These are phyloP conservation scores for Tetrapisispora phaffii DNA, from an alignment of 805 yeast genomes.

Conservation along the genomic window DNA sequence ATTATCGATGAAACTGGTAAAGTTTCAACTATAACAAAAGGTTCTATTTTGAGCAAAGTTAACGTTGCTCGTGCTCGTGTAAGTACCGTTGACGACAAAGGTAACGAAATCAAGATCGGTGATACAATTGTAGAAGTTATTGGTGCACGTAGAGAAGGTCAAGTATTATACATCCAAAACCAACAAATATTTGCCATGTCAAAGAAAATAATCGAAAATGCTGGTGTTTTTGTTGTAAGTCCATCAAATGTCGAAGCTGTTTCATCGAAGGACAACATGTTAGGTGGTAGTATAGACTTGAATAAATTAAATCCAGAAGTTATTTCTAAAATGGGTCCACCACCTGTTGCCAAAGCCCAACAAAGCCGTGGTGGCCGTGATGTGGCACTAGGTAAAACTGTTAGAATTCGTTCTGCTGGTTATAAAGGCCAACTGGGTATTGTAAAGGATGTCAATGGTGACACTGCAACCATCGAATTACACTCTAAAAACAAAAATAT, in stretches of 20 bases:
- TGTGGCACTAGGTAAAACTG: constrained; percentile 70
- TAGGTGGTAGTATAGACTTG: constrained; percentile 45
- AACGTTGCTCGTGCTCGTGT: constrained; percentile 61
- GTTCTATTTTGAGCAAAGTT: constrained; percentile 73
- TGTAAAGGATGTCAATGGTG: constrained; percentile 87
- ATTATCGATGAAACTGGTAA: constrained; percentile 79
- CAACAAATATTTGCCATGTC: constrained; percentile 71
- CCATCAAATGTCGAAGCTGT: constrained; percentile 71
- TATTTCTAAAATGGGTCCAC: constrained; percentile 41
- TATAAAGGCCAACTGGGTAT: constrained; percentile 93
- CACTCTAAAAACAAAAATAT: constrained; percentile 87
- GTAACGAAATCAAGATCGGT: constrained; percentile 77
- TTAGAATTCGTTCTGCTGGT: constrained; percentile 79
- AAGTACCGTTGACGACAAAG: constrained; percentile 80
- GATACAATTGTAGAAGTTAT: constrained; percentile 81
- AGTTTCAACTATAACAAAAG: constrained; percentile 58
- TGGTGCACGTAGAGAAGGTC: constrained; percentile 85
- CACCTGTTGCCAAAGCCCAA: constrained; percentile 40
- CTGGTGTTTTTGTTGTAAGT: constrained; percentile 82
- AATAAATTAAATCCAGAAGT: constrained; percentile 76
- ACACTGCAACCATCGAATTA: constrained; percentile 81
- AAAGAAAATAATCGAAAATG: constrained; percentile 68
- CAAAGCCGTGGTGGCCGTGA: constrained; percentile 66
- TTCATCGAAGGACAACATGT: constrained; percentile 68
- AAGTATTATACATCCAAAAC: constrained; percentile 76